phyloP scores from a whole-genome alignment of 495 filamentous ascomycete species.

The Penicillium silybi region DNA sequence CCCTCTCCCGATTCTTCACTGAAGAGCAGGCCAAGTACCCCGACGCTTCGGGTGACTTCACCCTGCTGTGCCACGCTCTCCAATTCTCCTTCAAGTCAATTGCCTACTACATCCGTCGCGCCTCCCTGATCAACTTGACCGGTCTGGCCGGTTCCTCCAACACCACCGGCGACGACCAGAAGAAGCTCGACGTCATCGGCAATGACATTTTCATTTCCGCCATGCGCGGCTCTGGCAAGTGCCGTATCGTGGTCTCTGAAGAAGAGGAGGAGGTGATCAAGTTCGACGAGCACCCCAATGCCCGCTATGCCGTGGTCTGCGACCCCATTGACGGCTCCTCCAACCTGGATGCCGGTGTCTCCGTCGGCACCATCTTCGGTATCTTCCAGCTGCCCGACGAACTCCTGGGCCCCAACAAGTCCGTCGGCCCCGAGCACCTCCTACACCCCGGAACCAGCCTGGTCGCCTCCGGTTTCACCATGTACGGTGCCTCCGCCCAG shows the following conservation, averaged over 20 bases:
- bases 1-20: conserved; percentile 89
- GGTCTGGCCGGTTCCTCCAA: conserved; percentile 94
- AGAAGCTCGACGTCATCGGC: conserved; percentile 98
- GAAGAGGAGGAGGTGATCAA: conserved; percentile 90
- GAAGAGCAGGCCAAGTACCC: conserved; percentile 92
- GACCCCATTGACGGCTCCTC: conserved; percentile 97
- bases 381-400: conserved; percentile 79
- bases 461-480: conserved; percentile 93
- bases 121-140: conserved; percentile 93
- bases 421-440: conserved; percentile 75
- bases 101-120: conserved; percentile 97
- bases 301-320: conserved; percentile 92
- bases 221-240: conserved; percentile 88
- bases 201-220: conserved; percentile 95
- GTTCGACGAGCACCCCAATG: conserved; percentile 73
- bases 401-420: conserved; percentile 53
- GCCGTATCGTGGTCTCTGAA: conserved; percentile 87
- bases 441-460: conserved; percentile 85
- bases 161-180: conserved; percentile 94
- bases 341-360: conserved; percentile 96
- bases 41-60: conserved; percentile 97
- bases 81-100: conserved; percentile 99
- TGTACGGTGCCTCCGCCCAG: conserved; percentile 97
- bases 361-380: conserved; percentile 96
- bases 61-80: conserved; percentile 94